Base-by-base conservation (phyloP, 331 rosid species). In the Pyracantha coccinea region DNA sequence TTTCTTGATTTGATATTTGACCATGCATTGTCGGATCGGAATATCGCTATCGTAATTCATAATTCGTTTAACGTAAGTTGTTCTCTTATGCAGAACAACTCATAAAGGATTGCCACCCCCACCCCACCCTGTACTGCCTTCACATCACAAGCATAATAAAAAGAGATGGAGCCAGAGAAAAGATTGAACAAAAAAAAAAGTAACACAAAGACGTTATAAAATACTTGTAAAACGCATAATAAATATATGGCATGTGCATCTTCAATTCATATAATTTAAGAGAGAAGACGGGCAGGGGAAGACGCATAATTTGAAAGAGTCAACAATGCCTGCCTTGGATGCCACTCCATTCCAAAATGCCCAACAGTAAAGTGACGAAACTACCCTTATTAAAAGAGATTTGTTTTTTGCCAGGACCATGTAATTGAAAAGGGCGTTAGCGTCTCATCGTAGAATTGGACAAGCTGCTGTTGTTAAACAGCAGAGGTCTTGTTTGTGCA, bases 331-430 rank as follows among this genome's bases (percentile, higher is more conserved):
- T 75, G 27, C 29, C 83, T 69, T 80, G 23, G 20, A 35, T 17
- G 7, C 54, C 45, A 80, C 83, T 69, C 77, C 55, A 80, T 75
- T 69, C 76, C 76, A 74, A 74, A 47, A 62, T 32, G 41, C n/a
- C 35, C 55, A 13, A 44, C 65, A 57, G 28, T 58, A 20, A 21
- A 58, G 45, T 77, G 76, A 6, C 76, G 32, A 32, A 71, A 63
- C 8, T 35, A 57, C 38, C 77, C 81, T 25, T 54, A 6, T 60
- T n/a, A 0, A 10, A 9, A 38, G 13, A 38, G 4, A 8, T 33
- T 0, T 10, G 13, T 38, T 38, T 9, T 38, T 9, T 13, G 13
- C 13, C 41, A 38, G 45, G 12, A 38, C 13, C 45, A 38, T 38
- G 45, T 9, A 57, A 6, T 70, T 25, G 69, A 19, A 14, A 78